Base-by-base conservation (phyloP, 139 green algal species). In the Gonium pectorale region DNA sequence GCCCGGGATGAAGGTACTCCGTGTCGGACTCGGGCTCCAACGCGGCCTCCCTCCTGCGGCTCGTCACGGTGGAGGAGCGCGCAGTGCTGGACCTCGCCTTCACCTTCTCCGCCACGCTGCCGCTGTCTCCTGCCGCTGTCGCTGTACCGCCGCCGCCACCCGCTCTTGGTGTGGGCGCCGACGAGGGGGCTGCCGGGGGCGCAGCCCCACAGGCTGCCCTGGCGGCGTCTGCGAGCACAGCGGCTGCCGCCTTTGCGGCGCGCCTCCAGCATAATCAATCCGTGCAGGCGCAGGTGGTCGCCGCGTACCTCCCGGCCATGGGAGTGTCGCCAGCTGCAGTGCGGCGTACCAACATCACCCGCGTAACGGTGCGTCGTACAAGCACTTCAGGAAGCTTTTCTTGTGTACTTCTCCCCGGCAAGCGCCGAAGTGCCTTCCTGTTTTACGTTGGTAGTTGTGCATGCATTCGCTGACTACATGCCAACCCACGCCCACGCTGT, bases 1-100 rank as follows among this genome's bases (percentile, higher is more conserved):
- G n/a, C n/a, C n/a, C n/a, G n/a, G n/a, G n/a, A n/a, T 51, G 24
- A 35, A 80, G 79, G 24, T 85, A 85, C 79, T 63, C 46, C 2
- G 64, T 77, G 1, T 35, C 64, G 3, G 64, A 85, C 49, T 26
- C 8, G 3, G 49, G 35, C 64, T 62, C 44, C 64, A 60, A 77
- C 31, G 35, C 29, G 26, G 51, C 49, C 79, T 56, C 49, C 29
- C 63, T 85, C 26, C 24, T 59, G 2, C 79, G 46, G 6, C 0
- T 60, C 9, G 33, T 85, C 2, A 77, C 49, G 11, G 79, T 85
- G 46, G 79, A 85, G 64, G 46, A 85, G 64, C 46, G 64, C 27
- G 46, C 49, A 24, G 0, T 9, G 1, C 33, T 77, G 3, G 24
- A 9, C 35, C 49, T 78, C 15, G 19, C 33, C 46, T 33, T 64